These are phyloP conservation scores for Umbilicaria muhlenbergii DNA, from an alignment of 495 filamentous ascomycete species.

Conservation along the genomic window DNA sequence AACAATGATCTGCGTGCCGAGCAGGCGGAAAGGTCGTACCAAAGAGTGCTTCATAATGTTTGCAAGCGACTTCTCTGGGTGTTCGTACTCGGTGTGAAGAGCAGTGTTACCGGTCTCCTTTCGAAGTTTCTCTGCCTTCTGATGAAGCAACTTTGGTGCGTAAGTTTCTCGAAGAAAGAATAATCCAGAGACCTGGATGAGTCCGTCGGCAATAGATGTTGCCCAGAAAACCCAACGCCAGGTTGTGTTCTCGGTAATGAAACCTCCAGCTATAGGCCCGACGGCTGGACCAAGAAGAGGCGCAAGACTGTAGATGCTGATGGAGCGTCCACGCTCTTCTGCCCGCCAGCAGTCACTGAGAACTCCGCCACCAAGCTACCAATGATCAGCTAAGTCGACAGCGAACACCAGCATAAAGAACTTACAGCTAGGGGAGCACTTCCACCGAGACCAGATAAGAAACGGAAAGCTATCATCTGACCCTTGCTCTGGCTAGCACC, in stretches of 20 bases:
- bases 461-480: slow-evolving; percentile 38
- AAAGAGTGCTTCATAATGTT: slow-evolving; percentile 28
- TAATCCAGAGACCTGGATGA: slow-evolving; percentile 47
- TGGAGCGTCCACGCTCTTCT: slow-evolving; percentile 48
- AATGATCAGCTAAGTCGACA: not conserved
- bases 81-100: slow-evolving; percentile 50
- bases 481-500: slow-evolving; percentile 33
- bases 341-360: slow-evolving; percentile 45
- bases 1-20: slow-evolving; percentile 44
- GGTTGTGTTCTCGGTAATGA: slow-evolving; percentile 50
- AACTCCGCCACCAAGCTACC: slow-evolving; percentile 40
- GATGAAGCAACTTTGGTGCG: slow-evolving; percentile 40
- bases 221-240: slow-evolving; percentile 61
- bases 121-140: slow-evolving; percentile 39
- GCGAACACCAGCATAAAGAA: not conserved
- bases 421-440: slow-evolving; percentile 35
- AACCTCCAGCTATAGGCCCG: slow-evolving; percentile 47
- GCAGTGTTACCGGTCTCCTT: slow-evolving; percentile 46
- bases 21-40: slow-evolving; percentile 39
- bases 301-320: slow-evolving; percentile 47
- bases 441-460: slow-evolving; percentile 42
- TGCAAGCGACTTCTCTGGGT: slow-evolving; percentile 26
- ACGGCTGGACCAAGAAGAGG: slow-evolving; percentile 53
- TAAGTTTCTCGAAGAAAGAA: slow-evolving; percentile 62
- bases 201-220: slow-evolving; percentile 42